Evolutionary conservation across 495 filamentous ascomycete genomes (phyloP), one percentile per base, ranked within the genome.

Genomic region (Penicillium silybi): DNA sequence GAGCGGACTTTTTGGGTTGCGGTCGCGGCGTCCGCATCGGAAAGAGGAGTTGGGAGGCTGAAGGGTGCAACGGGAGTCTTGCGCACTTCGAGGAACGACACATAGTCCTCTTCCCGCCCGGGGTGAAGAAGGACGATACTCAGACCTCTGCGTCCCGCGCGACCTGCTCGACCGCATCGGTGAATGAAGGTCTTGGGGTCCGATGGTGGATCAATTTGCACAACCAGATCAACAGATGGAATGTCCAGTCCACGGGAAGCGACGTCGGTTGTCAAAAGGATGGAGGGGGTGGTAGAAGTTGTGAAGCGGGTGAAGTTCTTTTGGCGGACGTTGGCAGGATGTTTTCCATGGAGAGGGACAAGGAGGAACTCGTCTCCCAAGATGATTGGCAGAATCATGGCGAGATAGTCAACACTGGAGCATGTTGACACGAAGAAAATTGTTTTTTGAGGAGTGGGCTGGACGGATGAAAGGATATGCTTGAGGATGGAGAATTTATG

Each of bases 111-210:
- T 63, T 98, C 93, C 15, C 83, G 76, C 0, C 89, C 88, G 1
- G 87, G 87, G 16, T 87, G 87, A 15, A 98, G 78, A 55, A 97
- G 80, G 0, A 95, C 81, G 7, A 97, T 80, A 45, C 90, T 91
- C 13, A 96, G 76, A 1, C 93, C 93, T 45, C 80, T 78, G 16
- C 93, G 85, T 0, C 93, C 93, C 4, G 93, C 93, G 37, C 93
- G 82, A 0, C 92, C 93, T 1, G 95, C 90, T 48, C 93, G 89
- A 3, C 93, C 93, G 59, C 90, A 95, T 50, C 93, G 85, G 70
- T 98, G 93, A 47, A 98, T 85, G 68, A 97, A 97, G 34, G 86
- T 89, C 67, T 97, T 97, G 0, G 93, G 90, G 63, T 97, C 92
- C 25, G 83, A 86, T 1, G 93, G 93, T 0, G 92, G 86, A 61